phyloP scores from a whole-genome alignment of 306 rosid species.

The Gastrolobium villosum region DNA sequence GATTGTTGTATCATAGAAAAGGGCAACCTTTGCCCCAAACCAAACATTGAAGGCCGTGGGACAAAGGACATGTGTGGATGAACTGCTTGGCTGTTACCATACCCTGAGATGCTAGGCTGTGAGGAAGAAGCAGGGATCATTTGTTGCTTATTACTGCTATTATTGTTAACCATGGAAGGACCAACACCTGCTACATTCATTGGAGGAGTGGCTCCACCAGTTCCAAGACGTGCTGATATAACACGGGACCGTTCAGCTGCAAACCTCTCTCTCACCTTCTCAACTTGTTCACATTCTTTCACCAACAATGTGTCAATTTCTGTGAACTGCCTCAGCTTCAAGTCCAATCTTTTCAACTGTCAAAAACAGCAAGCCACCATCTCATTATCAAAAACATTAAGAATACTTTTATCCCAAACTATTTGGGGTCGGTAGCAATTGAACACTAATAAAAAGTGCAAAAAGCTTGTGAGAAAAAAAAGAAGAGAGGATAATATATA shows the following conservation, averaged over 20 bases:
- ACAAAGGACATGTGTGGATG: slow-evolving; percentile 88
- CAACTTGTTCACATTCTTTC: slow-evolving; percentile 80
- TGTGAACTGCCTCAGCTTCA: slow-evolving; percentile 80
- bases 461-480: too few species aligned
- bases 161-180: slow-evolving; percentile 61
- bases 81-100: slow-evolving; percentile 72
- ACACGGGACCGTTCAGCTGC: slow-evolving; percentile 61
- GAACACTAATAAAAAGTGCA: too few species aligned
- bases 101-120: slow-evolving; percentile 88
- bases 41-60: slow-evolving; percentile 84
- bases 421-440: too few species aligned
- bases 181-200: slow-evolving; percentile 51
- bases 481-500: too few species aligned
- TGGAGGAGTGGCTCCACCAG: slow-evolving; percentile 56
- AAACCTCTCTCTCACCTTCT: slow-evolving; percentile 70
- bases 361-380: too few species aligned
- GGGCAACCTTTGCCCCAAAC: slow-evolving; percentile 91
- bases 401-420: too few species aligned
- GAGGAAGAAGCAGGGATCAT: slow-evolving; percentile 79
- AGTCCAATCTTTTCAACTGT: slow-evolving; percentile 45
- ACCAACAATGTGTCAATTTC: slow-evolving; percentile 77
- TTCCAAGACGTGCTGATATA: slow-evolving; percentile 57
- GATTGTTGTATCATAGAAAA: slow-evolving; percentile 81
- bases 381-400: too few species aligned
- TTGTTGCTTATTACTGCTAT: slow-evolving; percentile 65